Percentiles rank a stretch among this genome's conserved stretches.
Conservation (phyloP, 1,139 yeast species). For the Hanseniaspora uvarum region DNA sequence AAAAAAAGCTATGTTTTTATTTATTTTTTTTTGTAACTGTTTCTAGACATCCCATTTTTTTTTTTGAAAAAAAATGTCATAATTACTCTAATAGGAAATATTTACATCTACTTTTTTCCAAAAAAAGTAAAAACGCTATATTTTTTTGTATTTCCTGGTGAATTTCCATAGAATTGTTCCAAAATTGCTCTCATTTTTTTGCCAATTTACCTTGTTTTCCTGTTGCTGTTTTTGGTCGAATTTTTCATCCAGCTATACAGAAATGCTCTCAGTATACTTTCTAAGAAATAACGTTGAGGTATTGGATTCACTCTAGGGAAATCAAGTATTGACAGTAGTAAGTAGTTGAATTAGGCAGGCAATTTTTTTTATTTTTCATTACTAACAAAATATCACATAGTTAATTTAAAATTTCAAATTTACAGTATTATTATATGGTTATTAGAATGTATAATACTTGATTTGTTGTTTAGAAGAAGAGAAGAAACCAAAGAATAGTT, state of each 20-base stretch:
- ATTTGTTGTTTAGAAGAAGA: too few relatives aligned
- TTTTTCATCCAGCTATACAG: not conserved
- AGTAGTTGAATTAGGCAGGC: too few relatives aligned
- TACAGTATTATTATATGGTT: too few relatives aligned
- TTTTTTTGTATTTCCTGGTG: too few relatives aligned
- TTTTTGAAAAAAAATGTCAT: not conserved
- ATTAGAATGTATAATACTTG: too few relatives aligned
- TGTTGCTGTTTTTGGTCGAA: not conserved
- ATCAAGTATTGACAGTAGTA: too few relatives aligned
- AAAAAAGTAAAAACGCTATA: too few relatives aligned
- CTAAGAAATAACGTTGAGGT: too few relatives aligned
- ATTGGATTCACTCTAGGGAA: too few relatives aligned
- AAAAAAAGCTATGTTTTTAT: too few relatives aligned
- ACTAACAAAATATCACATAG: not conserved
- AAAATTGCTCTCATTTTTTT: not conserved
- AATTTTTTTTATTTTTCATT: too few relatives aligned
- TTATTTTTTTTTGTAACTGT: not conserved
- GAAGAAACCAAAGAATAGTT: conserved; percentile 20
- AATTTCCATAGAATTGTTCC: not conserved
- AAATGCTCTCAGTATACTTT: too few relatives aligned
- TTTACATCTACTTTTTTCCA: not conserved
- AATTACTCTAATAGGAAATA: not conserved
- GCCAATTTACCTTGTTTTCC: not conserved
- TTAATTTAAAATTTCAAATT: not conserved
- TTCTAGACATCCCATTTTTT: not conserved